These are phyloP conservation scores for Cordia subcordata DNA, from an alignment of 257 asterid species.

Conservation along the genomic window DNA sequence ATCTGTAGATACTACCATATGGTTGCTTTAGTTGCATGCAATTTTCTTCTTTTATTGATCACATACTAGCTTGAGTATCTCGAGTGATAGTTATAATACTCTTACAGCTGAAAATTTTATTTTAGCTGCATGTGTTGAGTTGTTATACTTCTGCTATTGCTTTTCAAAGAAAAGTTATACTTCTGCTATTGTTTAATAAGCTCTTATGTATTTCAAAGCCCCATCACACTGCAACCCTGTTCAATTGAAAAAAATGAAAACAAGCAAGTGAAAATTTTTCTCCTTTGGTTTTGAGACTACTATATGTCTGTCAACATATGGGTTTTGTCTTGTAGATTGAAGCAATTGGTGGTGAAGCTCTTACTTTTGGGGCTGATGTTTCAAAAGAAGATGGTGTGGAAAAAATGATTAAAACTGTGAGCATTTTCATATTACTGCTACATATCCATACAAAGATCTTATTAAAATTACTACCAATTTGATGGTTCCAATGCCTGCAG, in stretches of 20 bases:
- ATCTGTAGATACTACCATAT: no score
- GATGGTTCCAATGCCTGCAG: conserved; percentile 28
- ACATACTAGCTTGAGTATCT: no score
- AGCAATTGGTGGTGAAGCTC: conserved; percentile 81
- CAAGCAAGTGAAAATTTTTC: neutral
- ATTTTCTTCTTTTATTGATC: no score
- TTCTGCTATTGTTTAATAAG: no score
- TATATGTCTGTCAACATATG: neutral
- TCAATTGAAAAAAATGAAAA: neutral
- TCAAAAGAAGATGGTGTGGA: conserved; percentile 92
- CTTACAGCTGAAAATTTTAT: no score
- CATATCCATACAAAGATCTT: conserved; percentile 19
- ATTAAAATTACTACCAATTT: conserved; percentile 3
- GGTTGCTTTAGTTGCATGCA: no score
- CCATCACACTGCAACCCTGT: neutral
- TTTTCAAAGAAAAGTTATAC: no score
- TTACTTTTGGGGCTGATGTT: conserved; percentile 91
- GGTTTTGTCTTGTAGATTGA: conserved; percentile 51
- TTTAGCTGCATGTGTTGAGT: no score
- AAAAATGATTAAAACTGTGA: conserved; percentile 86
- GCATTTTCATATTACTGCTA: conserved; percentile 8
- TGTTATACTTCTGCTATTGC: no score
- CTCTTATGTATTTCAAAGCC: neutral
- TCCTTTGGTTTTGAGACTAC: neutral
- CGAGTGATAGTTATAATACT: no score